Evolutionary conservation across 345 rosid genomes (phyloP), one percentile per base, ranked within the genome.

Genomic region (Atalantia buxifolia): DNA sequence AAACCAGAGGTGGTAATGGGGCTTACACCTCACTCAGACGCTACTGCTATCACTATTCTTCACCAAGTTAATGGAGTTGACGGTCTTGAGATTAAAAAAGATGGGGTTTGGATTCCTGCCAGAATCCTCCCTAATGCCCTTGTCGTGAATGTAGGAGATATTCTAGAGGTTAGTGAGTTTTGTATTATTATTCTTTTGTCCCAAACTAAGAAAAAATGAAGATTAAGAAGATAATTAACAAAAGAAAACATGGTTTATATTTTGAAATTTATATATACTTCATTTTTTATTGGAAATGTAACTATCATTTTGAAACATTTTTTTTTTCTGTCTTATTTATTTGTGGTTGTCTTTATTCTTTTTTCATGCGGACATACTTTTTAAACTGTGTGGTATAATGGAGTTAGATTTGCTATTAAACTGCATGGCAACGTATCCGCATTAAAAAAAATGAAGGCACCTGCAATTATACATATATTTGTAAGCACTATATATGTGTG

Each of bases 1-100:
- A 40, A 78, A 61, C 70, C 76, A n/a, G 76, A 78, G 35, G 31
- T 78, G 69, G 80, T 78, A 24, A 63, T 78, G 76, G 76, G 80
- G 0, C 14, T 78, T 10, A 7, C 45, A 12, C 76, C 80, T 45
- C 80, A 78, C 64, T 78, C 80, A 12, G 80, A 78, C 53, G 50
- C 76, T 0, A 30, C 70, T 22, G 80, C 33, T 69, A 62, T 78
- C 76, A 78, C 76, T n/a, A 42, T 78, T 25, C 70, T 78, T 50
- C 22, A 28, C 31, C 80, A 78, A 71, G 70, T 78, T 9, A 78
- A 78, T 9, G 80, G 76, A 48, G 76, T 78, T 9, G 64, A 77
- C 18, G 80, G 80, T 40, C 75, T 77, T 42, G 69, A 77, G 63
- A 77, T 77, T 19, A 77, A 69, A 50, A 78, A 62, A 42, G 76